Evolutionary conservation across 2,329 filamentous ascomycete species (phyloP).

Genomic region (Beauveria australis): DNA sequence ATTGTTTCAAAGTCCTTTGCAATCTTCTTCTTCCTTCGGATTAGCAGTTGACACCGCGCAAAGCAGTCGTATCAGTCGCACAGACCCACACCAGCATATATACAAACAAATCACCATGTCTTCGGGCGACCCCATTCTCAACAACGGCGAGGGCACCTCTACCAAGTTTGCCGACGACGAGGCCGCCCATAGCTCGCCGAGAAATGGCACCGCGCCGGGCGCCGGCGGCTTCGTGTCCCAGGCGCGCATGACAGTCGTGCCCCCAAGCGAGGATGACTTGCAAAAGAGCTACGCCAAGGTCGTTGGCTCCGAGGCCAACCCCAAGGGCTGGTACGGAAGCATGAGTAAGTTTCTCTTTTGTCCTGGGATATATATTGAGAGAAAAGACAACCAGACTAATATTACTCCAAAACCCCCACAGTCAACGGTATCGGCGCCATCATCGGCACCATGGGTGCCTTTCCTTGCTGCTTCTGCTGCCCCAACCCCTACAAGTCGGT

Average conservation of each 20-base stretch:
- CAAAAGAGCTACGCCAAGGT: constrained; percentile 70
- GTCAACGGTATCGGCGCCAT: constrained; percentile 66
- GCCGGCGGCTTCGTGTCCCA: constrained; percentile 40
- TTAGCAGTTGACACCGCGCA: background rate
- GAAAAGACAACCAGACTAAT: background rate
- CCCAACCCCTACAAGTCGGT: constrained; percentile 96
- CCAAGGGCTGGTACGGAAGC: constrained; percentile 79
- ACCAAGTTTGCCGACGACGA: background rate
- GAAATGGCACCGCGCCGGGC: constrained; percentile 6
- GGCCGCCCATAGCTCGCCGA: constrained; percentile 21
- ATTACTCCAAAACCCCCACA: constrained; percentile 18
- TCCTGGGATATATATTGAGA: background rate
- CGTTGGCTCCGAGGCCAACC: constrained; percentile 56
- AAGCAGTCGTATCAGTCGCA: background rate
- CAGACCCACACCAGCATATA: background rate
- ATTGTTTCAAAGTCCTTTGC: too few species aligned
- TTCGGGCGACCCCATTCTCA: constrained; percentile 3
- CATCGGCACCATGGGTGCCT: constrained; percentile 72
- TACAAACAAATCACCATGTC: background rate
- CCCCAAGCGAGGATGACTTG: constrained; percentile 73
- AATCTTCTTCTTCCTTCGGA: background rate
- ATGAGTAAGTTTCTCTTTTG: constrained; percentile 55
- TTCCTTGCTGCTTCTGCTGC: constrained; percentile 86
- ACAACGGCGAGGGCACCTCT: constrained; percentile 17
- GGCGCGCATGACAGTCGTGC: constrained; percentile 62